Evolutionary conservation across 371 early-diverging fungal species (phyloP).

Genomic region (Mucor mucedo): DNA sequence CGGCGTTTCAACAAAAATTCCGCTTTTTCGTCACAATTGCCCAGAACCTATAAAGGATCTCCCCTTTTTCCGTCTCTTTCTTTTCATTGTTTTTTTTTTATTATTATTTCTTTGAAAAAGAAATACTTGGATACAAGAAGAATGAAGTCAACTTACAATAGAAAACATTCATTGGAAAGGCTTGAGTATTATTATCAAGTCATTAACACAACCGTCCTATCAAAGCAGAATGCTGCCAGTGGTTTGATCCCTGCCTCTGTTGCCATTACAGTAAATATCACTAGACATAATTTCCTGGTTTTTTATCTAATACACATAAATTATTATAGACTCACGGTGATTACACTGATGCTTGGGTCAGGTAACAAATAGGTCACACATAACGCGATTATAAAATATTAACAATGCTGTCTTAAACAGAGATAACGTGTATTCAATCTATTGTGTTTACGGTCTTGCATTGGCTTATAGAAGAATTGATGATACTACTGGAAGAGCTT

Average conservation of each 20-base stretch:
- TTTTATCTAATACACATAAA: background rate
- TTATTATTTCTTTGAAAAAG: constrained; percentile 4
- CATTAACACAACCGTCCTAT: constrained; percentile 75
- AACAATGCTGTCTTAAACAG: constrained; percentile 37
- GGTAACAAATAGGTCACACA: constrained; percentile 49
- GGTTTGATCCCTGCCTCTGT: constrained; percentile 93
- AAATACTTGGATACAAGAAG: background rate
- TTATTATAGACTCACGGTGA: constrained; percentile 68
- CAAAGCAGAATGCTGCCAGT: constrained; percentile 81
- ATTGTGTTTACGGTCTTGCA: constrained; percentile 85
- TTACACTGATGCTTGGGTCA: constrained; percentile 92
- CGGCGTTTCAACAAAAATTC: background rate
- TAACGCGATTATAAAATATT: background rate
- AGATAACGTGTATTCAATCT: constrained; percentile 94
- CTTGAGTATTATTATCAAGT: constrained; percentile 82
- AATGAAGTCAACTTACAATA: constrained; percentile 19
- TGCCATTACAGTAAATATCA: constrained; percentile 70
- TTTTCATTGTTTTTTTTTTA: constrained; percentile 8
- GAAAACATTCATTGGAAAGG: constrained; percentile 46
- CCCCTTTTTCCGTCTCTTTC: constrained; percentile 8
- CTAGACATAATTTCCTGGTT: no score
- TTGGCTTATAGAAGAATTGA: constrained; percentile 85
- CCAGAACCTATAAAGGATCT: background rate
- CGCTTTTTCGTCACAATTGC: background rate
- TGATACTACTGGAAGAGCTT: constrained; percentile 82